A percentile compares a stretch with the other conserved stretches of the same genome.
These are phyloP conservation scores for Leptomonas pyrrhocoris DNA, from an alignment of 208 protist species.

Conservation along the genomic window DNA sequence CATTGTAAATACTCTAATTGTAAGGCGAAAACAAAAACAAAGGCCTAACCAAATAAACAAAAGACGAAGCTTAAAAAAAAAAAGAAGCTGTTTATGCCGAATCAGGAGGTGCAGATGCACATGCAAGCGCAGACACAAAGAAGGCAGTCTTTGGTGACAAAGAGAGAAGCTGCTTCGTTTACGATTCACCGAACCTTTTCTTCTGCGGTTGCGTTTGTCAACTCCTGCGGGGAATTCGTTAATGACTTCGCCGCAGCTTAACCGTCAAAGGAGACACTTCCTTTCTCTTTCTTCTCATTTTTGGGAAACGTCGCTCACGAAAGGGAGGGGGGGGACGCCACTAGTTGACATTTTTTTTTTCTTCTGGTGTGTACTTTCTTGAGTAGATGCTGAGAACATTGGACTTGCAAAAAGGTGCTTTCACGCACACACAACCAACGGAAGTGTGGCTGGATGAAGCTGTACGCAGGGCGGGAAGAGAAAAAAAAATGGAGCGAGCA, in stretches of 20 bases:
- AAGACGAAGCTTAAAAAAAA: not conserved
- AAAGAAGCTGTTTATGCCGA: not conserved
- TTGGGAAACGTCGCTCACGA: slow-evolving; percentile 1
- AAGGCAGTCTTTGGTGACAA: too few species aligned
- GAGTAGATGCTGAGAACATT: too few species aligned
- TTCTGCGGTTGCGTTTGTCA: not conserved
- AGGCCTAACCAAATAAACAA: too few species aligned
- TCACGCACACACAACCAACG: not conserved
- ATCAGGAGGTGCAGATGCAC: too few species aligned
- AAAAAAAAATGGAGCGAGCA: too few species aligned
- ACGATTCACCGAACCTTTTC: not conserved
- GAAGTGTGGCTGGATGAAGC: too few species aligned
- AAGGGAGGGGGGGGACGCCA: not conserved
- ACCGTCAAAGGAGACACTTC: not conserved
- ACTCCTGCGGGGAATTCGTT: too few species aligned
- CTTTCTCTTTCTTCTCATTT: slow-evolving; percentile 13
- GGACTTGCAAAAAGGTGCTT: not conserved
- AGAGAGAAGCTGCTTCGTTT: not conserved
- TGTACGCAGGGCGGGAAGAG: not conserved
- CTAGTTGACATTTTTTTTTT: too few species aligned
- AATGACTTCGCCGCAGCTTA: too few species aligned
- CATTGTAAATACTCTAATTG: not conserved
- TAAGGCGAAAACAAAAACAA: too few species aligned
- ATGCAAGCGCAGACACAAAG: too few species aligned
- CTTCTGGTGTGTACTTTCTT: not conserved